Percentiles rank a stretch among this genome's conserved stretches.
These are phyloP conservation scores for Clarireedia monteithiana DNA, from an alignment of 2,329 filamentous ascomycete species.

Conservation along the genomic window DNA sequence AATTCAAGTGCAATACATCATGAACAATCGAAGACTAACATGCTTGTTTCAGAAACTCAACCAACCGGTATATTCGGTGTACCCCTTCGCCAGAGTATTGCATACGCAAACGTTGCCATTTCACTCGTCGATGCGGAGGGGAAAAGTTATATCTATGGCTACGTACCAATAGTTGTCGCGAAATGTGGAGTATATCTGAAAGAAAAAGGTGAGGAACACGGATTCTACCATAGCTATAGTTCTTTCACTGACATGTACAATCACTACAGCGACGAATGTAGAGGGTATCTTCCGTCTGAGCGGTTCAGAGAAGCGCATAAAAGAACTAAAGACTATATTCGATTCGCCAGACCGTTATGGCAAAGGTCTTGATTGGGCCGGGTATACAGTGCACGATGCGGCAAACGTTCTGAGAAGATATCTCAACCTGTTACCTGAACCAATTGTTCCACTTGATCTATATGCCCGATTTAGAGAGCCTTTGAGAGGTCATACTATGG, in stretches of 20 bases:
- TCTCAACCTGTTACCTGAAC: conserved; percentile 91
- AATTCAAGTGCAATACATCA: neutral
- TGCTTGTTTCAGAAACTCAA: conserved; percentile 17
- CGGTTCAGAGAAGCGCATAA: conserved; percentile 96
- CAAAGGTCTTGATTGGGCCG: conserved; percentile 93
- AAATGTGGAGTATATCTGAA: conserved; percentile 97
- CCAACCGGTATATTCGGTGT: conserved; percentile 86
- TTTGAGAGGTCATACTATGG: conserved; percentile 57
- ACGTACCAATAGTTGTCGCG: conserved; percentile 95
- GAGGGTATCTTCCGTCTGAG: conserved; percentile 96
- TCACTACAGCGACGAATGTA: conserved; percentile 70
- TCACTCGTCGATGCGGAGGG: conserved; percentile 89
- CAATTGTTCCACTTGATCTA: conserved; percentile 88
- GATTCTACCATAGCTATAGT: neutral
- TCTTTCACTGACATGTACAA: conserved; percentile 6
- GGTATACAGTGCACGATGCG: conserved; percentile 96
- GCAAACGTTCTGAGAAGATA: conserved; percentile 94
- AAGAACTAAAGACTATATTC: conserved; percentile 86
- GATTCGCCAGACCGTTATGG: conserved; percentile 93
- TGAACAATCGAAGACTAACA: conserved; percentile 14
- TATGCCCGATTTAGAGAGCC: conserved; percentile 89
- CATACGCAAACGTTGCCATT: conserved; percentile 96
- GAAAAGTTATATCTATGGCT: conserved; percentile 95
- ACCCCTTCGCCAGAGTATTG: conserved; percentile 86
- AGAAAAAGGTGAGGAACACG: conserved; percentile 70